Base-by-base conservation (phyloP, 1,139 yeast genomes). In the Debaryomyces psychrophilus region DNA sequence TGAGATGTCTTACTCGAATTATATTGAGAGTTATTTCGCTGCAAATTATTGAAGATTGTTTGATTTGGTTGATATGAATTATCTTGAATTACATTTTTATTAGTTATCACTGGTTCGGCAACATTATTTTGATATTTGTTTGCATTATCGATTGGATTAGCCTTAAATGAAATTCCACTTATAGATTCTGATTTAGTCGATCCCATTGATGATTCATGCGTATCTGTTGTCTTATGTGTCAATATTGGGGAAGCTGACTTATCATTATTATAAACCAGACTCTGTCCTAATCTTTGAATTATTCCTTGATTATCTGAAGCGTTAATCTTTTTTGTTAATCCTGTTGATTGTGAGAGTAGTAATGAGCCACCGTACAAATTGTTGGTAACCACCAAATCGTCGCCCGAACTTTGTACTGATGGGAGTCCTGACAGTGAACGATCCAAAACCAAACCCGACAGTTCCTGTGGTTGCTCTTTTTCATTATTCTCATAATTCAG, bases 11-110 rank as follows among this genome's bases (percentile, higher is more conserved):
- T 64, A 23, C 59, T 54, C 15, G 60, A 56, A 31, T 64, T 51
- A 50, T 68, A 69, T 47, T 69, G 75, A 27, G 68, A 62, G 50
- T 69, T 70, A 3, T 76, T 72, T 45, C 78, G 54, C 52, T 72
- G 76, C 20, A 74, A 57, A 49, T 73, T 73, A 50, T 67, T 69
- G 58, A 71, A 71, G n/a, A 73, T 73, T 9, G 76, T 69, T 52
- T 73, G 78, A 50, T 67, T 65, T 3, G 78, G 76, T 51, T 73
- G 78, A 49, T 73, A 74, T 3, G 78, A 71, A 47, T 68, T 70
- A 31, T 62, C 65, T 36, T 65, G 69, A 26, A 61, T 63, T 20
- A 59, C 74, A 43, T 61, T 67, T 44, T 66, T 67, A 45, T 60
- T 66, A 5, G 73, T 69, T n/a, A 58, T 66, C 1, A 69, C 66